Evolutionary conservation across 192 early-diverging fungal genomes (phyloP), one percentile per base, ranked within the genome.

Genomic region (Physocladia obscura): DNA sequence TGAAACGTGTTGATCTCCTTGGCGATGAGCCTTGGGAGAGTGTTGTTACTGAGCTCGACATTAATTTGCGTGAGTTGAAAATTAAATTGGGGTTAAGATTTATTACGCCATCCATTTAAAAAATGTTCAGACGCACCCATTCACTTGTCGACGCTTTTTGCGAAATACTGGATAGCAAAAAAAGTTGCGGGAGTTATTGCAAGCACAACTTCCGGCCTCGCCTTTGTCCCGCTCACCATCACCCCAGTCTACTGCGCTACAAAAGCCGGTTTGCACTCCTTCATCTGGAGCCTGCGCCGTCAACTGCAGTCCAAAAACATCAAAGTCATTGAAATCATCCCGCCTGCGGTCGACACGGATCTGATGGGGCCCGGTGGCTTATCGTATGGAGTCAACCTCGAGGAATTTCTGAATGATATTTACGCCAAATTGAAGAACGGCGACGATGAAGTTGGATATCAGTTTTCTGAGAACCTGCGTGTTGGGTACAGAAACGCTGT

Each of bases 271-370:
- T 32, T 76, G 17, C 75, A 76, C 55, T 67, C 60, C 27, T 76
- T 51, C 38, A 75, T 40, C 17, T 49, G 51, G 64, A 67, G 51
- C 11, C 49, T 76, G 0, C 27, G 75, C 21, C 27, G 48, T 29
- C 72, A 76, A 26, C 39, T 76, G 29, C 37, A 29, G n/a, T n/a
- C n/a, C n/a, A n/a, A n/a, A n/a, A n/a, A n/a, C n/a, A n/a, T n/a
- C n/a, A n/a, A n/a, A n/a, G 71, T 76, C 21, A 34, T 76, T 8
- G 75, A 76, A 39, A 76, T 76, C 50, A 39, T 37, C 4, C 75
- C 75, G 47, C 75, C 75, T 34, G 54, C 71, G 4, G 71, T 76
- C 19, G 63, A 76, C 29, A 71, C 63, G 1, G 71, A 76, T 59
- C 57, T 76, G 15, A 62, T 75, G 57, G 57, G 30, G 29, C 57